These are phyloP conservation scores for Gentiana straminea DNA, from an alignment of 257 asterid species.

Conservation along the genomic window DNA sequence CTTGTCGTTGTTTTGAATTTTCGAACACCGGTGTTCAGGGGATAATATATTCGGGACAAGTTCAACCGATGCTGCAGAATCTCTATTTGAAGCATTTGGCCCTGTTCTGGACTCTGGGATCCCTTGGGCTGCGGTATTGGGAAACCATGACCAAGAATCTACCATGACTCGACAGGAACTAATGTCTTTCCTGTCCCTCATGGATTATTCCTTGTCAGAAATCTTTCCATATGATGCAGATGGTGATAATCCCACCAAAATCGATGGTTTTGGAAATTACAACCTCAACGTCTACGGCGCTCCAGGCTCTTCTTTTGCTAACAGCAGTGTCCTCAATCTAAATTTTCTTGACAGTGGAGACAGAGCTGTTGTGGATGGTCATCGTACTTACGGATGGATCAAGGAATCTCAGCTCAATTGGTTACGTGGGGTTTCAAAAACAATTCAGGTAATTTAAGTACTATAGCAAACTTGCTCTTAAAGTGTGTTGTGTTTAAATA, in stretches of 20 bases:
- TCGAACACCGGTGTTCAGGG: constrained; percentile 27
- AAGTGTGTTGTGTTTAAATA: too few relatives aligned
- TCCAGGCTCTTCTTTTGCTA: constrained; percentile 55
- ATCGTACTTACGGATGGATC: constrained; percentile 81
- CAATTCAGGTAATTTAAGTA: constrained; percentile 35
- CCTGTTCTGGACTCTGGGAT: constrained; percentile 57
- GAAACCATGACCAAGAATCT: constrained; percentile 97
- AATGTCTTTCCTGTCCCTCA: constrained; percentile 83
- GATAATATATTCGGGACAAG: constrained; percentile 90
- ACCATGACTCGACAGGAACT: constrained; percentile 85
- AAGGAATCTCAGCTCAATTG: constrained; percentile 86
- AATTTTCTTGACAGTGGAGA: constrained; percentile 94
- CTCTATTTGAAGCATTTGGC: constrained; percentile 56
- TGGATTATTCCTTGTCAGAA: constrained; percentile 83
- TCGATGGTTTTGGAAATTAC: constrained; percentile 87
- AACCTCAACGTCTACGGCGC: constrained; percentile 69
- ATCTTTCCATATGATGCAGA: constrained; percentile 54
- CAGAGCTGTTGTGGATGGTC: constrained; percentile 58
- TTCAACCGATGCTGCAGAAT: constrained; percentile 88
- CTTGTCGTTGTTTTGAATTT: too few relatives aligned
- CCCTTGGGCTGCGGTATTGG: constrained; percentile 96
- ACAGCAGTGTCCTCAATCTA: constrained; percentile 60
- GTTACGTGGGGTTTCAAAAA: constrained; percentile 48
- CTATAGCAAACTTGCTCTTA: too few relatives aligned
- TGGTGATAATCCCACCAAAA: constrained; percentile 15